Conservation (phyloP, 176 grass and related monocot genomes). For the Microstegium vimineum region DNA sequence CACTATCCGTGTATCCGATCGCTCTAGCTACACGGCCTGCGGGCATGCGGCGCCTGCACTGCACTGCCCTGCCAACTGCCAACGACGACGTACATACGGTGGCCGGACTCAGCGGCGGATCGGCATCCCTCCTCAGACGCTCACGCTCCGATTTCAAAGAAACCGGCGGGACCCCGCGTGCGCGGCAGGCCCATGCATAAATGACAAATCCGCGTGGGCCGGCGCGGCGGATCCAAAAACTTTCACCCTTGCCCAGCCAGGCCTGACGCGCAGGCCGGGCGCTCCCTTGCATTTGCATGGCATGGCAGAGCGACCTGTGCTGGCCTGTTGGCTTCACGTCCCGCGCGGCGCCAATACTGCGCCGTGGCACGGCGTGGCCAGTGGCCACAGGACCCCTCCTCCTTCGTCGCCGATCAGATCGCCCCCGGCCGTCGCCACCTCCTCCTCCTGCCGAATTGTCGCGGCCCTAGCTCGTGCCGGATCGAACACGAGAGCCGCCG, state of each 20-base stretch:
- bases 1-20: constrained; percentile 22
- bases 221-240: constrained; percentile 1
- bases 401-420: constrained; percentile 4
- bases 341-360: neutral
- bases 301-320: neutral
- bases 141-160: constrained; percentile 12
- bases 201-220: neutral
- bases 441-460: constrained; percentile 45
- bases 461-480: constrained; percentile 37
- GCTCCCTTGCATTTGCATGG: neutral
- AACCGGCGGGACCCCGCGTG: neutral
- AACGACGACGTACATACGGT: neutral
- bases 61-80: too few relatives aligned
- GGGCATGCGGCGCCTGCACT: neutral
- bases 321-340: neutral
- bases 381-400: neutral
- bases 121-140: too few relatives aligned
- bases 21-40: neutral
- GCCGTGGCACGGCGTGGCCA: too few relatives aligned
- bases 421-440: constrained; percentile 27
- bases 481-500: neutral
- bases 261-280: too few relatives aligned
- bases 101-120: neutral
- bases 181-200: neutral
- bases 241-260: neutral